These are phyloP conservation scores for Puccinia coronata DNA, from an alignment of 1,284 basidiomycete species.

Conservation along the genomic window DNA sequence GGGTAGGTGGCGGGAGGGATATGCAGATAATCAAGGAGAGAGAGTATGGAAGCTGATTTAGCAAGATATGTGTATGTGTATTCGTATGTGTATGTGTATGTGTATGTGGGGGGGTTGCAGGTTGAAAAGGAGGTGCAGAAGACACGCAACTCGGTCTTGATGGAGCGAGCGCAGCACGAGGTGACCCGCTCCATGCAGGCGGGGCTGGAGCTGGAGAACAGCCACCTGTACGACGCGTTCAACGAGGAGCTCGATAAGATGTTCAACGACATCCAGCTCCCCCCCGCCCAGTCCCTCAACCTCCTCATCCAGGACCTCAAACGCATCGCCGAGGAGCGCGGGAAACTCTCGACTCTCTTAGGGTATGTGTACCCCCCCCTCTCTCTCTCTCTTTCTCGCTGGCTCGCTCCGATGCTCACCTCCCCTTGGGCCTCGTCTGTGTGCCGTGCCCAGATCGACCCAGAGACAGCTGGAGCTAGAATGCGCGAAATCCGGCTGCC, in stretches of 20 bases:
- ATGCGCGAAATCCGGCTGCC: slow-evolving; percentile 28
- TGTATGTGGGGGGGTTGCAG: no score
- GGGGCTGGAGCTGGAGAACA: slow-evolving; percentile 31
- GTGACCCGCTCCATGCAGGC: neutral
- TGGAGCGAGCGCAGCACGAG: neutral
- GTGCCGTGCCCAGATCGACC: no score
- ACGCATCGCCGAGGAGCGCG: slow-evolving; percentile 13
- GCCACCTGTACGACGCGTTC: slow-evolving; percentile 44
- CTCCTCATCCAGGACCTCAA: slow-evolving; percentile 37
- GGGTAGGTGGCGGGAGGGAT: neutral
- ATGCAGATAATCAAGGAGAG: neutral
- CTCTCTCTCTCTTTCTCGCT: slow-evolving; percentile 18
- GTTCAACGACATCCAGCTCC: slow-evolving; percentile 45
- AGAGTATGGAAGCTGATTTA: neutral
- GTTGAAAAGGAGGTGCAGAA: slow-evolving; percentile 2
- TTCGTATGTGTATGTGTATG: no score
- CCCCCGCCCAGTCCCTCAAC: slow-evolving; percentile 15
- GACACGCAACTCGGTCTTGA: no score
- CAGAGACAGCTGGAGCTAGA: slow-evolving; percentile 34
- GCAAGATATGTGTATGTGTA: no score
- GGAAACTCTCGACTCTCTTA: slow-evolving; percentile 14
- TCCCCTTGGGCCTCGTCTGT: neutral
- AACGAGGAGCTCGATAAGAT: slow-evolving; percentile 50
- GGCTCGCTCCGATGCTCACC: neutral
- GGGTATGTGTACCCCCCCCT: slow-evolving; percentile 40